Percentiles rank a stretch among this genome's conserved stretches.
Evolutionary conservation across 352 stramenopile genomes (phyloP).

Genomic region (Nothophytophthora sp.): DNA sequence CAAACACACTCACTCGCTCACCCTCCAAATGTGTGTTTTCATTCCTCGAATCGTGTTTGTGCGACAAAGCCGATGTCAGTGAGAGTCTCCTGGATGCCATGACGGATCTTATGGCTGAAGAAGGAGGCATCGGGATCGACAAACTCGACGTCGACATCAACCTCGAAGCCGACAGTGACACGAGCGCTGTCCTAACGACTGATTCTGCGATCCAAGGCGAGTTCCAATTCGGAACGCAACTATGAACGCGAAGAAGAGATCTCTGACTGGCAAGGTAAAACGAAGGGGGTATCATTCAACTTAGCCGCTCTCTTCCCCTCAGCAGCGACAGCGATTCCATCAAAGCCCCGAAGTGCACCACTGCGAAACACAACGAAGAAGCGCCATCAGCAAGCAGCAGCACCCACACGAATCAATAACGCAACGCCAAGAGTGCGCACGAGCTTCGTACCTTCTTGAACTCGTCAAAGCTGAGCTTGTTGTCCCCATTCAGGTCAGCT

Average conservation of each 20-base stretch:
- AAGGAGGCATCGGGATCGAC: constrained; percentile 41
- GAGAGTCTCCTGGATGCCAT: constrained; percentile 44
- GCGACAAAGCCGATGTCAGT: constrained; percentile 34
- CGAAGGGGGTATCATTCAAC: constrained; percentile 12
- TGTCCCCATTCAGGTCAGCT: constrained; percentile 81
- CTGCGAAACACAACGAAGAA: constrained; percentile 18
- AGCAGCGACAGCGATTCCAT: constrained; percentile 1
- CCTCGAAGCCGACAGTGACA: constrained; percentile 23
- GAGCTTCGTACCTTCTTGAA: constrained; percentile 82
- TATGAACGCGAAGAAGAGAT: neutral
- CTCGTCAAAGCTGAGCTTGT: constrained; percentile 87
- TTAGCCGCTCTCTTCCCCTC: constrained; percentile 13
- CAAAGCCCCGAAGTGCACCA: constrained; percentile 44
- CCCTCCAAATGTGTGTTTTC: constrained; percentile 1
- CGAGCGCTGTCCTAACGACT: constrained; percentile 14
- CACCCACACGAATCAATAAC: no score
- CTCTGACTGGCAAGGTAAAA: neutral
- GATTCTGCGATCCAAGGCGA: constrained; percentile 12
- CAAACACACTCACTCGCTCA: neutral
- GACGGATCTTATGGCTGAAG: constrained; percentile 42
- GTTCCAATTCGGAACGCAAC: constrained; percentile 1
- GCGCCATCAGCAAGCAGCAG: constrained; percentile 10
- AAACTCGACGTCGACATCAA: constrained; percentile 34
- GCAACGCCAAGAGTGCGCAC: no score
- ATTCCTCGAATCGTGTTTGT: constrained; percentile 11